A percentile compares a stretch with the other conserved stretches of the same genome.
phyloP scores from a whole-genome alignment of 352 stramenopile species.

The Phytophthora pistaciae region DNA sequence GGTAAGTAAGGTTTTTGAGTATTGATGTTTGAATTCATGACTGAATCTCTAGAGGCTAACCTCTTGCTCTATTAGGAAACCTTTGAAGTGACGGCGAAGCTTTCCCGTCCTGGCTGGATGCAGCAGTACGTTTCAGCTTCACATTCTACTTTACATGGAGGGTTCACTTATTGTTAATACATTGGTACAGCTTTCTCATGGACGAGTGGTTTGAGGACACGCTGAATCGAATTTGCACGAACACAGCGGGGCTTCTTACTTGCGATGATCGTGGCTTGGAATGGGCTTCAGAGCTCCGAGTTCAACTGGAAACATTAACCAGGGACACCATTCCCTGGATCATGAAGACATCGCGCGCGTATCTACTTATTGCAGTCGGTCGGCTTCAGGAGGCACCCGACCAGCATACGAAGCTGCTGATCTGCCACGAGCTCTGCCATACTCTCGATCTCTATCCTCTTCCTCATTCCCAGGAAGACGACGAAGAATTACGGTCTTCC shows the following conservation, averaged over 20 bases:
- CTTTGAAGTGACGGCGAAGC: constrained; percentile 33
- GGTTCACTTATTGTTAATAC: background rate
- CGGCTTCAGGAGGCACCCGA: constrained; percentile 21
- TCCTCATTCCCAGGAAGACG: constrained; percentile 5
- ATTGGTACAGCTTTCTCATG: constrained; percentile 27
- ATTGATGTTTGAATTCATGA: background rate
- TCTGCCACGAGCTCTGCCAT: constrained; percentile 28
- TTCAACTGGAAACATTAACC: constrained; percentile 4
- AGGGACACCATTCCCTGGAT: constrained; percentile 15
- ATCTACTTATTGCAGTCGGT: constrained; percentile 23
- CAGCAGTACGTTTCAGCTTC: constrained; percentile 26
- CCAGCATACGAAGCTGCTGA: constrained; percentile 26
- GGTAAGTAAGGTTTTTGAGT: constrained; percentile 20
- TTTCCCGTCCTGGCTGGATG: constrained; percentile 51
- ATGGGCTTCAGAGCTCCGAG: constrained; percentile 14
- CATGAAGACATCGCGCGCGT: constrained; percentile 19
- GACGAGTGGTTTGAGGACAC: constrained; percentile 32
- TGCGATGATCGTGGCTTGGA: constrained; percentile 6
- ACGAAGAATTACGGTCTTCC: background rate
- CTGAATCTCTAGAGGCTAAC: background rate
- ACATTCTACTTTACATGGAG: background rate
- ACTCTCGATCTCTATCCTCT: constrained; percentile 11
- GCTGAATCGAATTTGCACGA: constrained; percentile 17
- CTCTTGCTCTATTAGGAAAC: constrained; percentile 30
- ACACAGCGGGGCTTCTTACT: constrained; percentile 15